phyloP scores from a whole-genome alignment of 2,329 filamentous ascomycete species.

The Penicillium psychrosexuale region DNA sequence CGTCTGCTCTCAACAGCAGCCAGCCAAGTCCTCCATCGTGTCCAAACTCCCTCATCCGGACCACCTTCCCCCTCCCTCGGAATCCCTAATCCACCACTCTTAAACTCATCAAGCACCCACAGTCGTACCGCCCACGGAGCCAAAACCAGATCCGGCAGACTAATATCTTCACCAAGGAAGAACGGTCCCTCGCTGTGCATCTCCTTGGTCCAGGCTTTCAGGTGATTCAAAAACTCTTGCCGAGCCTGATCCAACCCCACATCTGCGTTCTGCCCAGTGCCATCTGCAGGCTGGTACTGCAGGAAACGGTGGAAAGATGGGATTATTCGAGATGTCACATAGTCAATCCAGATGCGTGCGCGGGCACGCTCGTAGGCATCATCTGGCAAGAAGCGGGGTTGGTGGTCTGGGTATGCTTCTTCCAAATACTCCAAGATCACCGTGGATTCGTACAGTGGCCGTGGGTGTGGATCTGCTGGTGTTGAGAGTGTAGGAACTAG shows the following conservation, averaged over 20 bases:
- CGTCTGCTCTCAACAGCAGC: slow-evolving; percentile 57
- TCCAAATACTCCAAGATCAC: slow-evolving; percentile 75
- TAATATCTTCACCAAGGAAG: slow-evolving; percentile 63
- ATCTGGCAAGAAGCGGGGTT: slow-evolving; percentile 54
- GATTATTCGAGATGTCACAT: slow-evolving; percentile 63
- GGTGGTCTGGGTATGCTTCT: slow-evolving; percentile 59
- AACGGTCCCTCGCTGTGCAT: slow-evolving; percentile 63
- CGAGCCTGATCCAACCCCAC: slow-evolving; percentile 52
- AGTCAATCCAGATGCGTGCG: slow-evolving; percentile 71
- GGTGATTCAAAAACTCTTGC: slow-evolving; percentile 55
- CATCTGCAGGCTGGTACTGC: slow-evolving; percentile 42
- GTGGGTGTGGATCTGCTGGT: slow-evolving; percentile 31
- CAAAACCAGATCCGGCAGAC: slow-evolving; percentile 66
- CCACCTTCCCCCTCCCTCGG: slow-evolving; percentile 39
- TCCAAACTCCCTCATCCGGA: slow-evolving; percentile 59
- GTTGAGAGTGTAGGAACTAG: slow-evolving; percentile 66
- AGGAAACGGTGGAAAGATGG: slow-evolving; percentile 65
- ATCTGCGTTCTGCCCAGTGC: slow-evolving; percentile 31
- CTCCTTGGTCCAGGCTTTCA: slow-evolving; percentile 61
- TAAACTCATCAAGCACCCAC: slow-evolving; percentile 74
- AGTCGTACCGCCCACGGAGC: slow-evolving; percentile 71
- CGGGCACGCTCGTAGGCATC: slow-evolving; percentile 64
- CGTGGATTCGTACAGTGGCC: slow-evolving; percentile 68
- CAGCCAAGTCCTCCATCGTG: slow-evolving; percentile 63
- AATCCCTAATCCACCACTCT: slow-evolving; percentile 55